Conservation (phyloP, 495 filamentous ascomycete species). For the Aspergillus nanangensis region DNA sequence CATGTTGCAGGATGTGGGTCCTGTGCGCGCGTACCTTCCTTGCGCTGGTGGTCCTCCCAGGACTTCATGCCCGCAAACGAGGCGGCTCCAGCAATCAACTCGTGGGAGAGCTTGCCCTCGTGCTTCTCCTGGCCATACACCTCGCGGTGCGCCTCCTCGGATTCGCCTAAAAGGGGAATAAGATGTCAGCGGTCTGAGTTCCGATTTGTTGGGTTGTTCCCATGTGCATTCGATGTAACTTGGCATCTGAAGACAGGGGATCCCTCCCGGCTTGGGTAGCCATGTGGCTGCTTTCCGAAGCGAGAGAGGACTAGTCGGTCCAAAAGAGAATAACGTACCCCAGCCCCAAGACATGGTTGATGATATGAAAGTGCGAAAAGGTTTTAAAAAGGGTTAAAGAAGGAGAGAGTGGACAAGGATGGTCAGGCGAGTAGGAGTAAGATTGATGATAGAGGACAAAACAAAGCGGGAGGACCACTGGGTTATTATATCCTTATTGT, state of each 20-base stretch:
- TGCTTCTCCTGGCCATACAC: conserved; percentile 52
- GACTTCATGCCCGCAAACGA: conserved; percentile 78
- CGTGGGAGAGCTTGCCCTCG: conserved; percentile 65
- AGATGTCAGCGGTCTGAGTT: conserved; percentile 1
- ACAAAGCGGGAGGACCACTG: conserved; percentile 2
- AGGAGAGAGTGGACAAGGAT: not conserved
- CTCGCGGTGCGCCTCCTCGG: conserved; percentile 54
- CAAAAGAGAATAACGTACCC: conserved; percentile 20
- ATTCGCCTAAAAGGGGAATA: conserved; percentile 28
- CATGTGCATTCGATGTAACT: too few relatives aligned
- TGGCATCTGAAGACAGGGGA: too few relatives aligned
- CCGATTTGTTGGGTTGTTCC: too few relatives aligned
- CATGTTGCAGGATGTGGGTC: not conserved
- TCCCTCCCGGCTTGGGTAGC: not conserved
- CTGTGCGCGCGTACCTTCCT: conserved; percentile 49
- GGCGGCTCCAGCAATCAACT: conserved; percentile 69
- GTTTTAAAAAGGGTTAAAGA: conserved; percentile 6
- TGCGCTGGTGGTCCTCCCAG: conserved; percentile 72
- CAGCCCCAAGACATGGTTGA: conserved; percentile 36
- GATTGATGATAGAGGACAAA: not conserved
- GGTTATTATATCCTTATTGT: not conserved
- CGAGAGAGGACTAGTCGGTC: not conserved
- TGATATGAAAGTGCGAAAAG: conserved; percentile 4
- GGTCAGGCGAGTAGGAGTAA: not conserved
- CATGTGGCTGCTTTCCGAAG: not conserved